Evolutionary conservation across 1,284 basidiomycete species (phyloP).

Genomic region (Lentinula novae-zelandiae): DNA sequence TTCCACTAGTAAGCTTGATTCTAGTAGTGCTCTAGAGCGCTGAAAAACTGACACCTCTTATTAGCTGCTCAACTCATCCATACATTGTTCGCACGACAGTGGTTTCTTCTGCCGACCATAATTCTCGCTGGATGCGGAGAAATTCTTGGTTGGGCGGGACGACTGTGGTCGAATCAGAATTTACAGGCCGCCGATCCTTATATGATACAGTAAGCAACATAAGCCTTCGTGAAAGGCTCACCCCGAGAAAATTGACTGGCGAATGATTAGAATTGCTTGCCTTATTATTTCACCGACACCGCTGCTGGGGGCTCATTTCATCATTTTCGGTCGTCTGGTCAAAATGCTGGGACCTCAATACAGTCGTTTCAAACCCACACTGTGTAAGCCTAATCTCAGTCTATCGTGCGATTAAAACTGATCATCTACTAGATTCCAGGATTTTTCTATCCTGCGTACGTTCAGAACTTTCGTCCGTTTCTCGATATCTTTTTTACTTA

Average conservation of each 20-base stretch:
- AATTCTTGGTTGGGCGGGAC: conserved; percentile 42
- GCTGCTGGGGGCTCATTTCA: conserved; percentile 45
- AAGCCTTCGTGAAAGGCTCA: background rate
- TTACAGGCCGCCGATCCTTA: conserved; percentile 26
- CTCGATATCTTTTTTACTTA: background rate
- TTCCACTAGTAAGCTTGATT: conserved; percentile 29
- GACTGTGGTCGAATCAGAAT: conserved; percentile 32
- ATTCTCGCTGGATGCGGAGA: conserved; percentile 48
- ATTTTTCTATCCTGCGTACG: conserved; percentile 31
- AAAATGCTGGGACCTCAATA: conserved; percentile 37
- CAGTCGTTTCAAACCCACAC: conserved; percentile 28
- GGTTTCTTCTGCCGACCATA: conserved; percentile 53
- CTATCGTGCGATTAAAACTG: background rate
- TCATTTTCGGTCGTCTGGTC: conserved; percentile 45
- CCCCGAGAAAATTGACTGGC: background rate
- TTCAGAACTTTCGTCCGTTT: background rate
- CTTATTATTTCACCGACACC: conserved; percentile 46
- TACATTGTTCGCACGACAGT: conserved; percentile 37
- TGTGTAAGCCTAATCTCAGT: conserved; percentile 21
- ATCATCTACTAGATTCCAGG: conserved; percentile 27
- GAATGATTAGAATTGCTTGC: conserved; percentile 29
- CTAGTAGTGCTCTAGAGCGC: background rate
- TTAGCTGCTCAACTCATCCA: conserved; percentile 41
- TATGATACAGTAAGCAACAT: conserved; percentile 28
- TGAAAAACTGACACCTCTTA: background rate